Evolutionary conservation across 1,284 basidiomycete genomes (phyloP).

Genomic region (Polyporus tsugae): DNA sequence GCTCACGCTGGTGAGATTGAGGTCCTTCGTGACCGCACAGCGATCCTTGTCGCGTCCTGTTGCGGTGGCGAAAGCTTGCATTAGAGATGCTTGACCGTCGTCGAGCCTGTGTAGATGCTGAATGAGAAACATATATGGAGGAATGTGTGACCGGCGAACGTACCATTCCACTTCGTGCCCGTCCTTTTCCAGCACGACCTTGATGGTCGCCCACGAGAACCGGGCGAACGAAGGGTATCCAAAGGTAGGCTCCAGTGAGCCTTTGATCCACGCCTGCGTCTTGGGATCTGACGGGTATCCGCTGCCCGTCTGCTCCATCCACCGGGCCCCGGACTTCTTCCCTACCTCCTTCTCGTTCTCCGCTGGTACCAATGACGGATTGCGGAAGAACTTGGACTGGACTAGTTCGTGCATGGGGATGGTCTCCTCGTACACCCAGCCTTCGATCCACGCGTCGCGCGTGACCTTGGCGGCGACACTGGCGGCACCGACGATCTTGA

Average conservation of each 20-base stretch:
- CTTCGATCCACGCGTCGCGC: constrained; percentile 88
- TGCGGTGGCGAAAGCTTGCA: constrained; percentile 75
- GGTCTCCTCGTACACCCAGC: constrained; percentile 81
- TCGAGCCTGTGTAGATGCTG: constrained; percentile 64
- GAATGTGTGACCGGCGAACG: constrained; percentile 30
- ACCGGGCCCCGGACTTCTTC: constrained; percentile 32
- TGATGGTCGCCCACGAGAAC: constrained; percentile 97
- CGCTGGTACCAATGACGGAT: neutral
- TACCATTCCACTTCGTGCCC: constrained; percentile 85
- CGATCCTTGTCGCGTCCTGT: constrained; percentile 77
- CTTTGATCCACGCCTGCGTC: constrained; percentile 87
- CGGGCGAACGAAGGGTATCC: constrained; percentile 92
- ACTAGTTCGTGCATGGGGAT: neutral
- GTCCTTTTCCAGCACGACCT: constrained; percentile 85
- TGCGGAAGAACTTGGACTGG: constrained; percentile 15
- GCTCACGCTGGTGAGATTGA: constrained; percentile 74
- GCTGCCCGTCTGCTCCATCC: constrained; percentile 66
- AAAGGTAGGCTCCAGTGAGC: constrained; percentile 87
- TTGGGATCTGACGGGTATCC: constrained; percentile 96
- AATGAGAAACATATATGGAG: neutral
- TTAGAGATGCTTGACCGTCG: constrained; percentile 79
- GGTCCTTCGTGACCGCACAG: constrained; percentile 72
- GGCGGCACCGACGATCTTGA: constrained; percentile 96
- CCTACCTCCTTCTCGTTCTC: constrained; percentile 16
- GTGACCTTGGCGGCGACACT: constrained; percentile 98